phyloP scores from a whole-genome alignment of 345 rosid species.

The Eutrema japonicum region DNA sequence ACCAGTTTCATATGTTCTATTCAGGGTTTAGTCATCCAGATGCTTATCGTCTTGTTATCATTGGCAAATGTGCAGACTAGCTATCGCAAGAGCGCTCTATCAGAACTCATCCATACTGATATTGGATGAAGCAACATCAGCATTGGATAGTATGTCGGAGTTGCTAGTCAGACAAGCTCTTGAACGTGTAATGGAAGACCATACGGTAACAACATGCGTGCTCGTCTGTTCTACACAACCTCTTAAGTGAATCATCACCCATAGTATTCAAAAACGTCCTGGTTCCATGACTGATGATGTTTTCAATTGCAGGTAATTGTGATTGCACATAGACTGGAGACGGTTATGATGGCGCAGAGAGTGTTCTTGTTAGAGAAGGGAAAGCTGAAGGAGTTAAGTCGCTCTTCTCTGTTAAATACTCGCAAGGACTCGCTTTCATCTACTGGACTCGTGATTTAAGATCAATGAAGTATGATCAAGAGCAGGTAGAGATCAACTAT shows the following conservation, averaged over 20 bases:
- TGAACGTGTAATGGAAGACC: slow-evolving; percentile 73
- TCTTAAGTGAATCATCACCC: not conserved
- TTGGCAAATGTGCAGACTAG: slow-evolving; percentile 59
- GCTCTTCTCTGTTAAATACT: slow-evolving; percentile 51
- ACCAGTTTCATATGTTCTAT: not conserved
- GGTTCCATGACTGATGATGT: not conserved
- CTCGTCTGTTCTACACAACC: slow-evolving; percentile 14
- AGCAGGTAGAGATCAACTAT: slow-evolving; percentile 13
- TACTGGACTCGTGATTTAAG: slow-evolving; percentile 62
- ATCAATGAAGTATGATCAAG: slow-evolving; percentile 1
- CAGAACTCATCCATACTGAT: slow-evolving; percentile 78
- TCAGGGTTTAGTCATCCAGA: not conserved
- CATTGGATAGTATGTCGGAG: slow-evolving; percentile 90
- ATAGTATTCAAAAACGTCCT: not conserved
- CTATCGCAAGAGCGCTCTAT: slow-evolving; percentile 92
- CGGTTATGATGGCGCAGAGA: slow-evolving; percentile 79
- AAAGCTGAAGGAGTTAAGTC: slow-evolving; percentile 65
- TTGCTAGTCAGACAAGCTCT: slow-evolving; percentile 84
- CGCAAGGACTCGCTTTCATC: slow-evolving; percentile 46
- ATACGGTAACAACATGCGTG: slow-evolving; percentile 58
- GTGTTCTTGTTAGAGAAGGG: slow-evolving; percentile 70
- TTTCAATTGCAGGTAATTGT: slow-evolving; percentile 61
- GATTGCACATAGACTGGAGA: slow-evolving; percentile 92
- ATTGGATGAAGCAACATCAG: slow-evolving; percentile 99
- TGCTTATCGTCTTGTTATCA: slow-evolving; percentile 13